Percentiles rank a stretch among this genome's conserved stretches.
phyloP scores from a whole-genome alignment of 495 filamentous ascomycete species.

The Hypoxylon perforatum region DNA sequence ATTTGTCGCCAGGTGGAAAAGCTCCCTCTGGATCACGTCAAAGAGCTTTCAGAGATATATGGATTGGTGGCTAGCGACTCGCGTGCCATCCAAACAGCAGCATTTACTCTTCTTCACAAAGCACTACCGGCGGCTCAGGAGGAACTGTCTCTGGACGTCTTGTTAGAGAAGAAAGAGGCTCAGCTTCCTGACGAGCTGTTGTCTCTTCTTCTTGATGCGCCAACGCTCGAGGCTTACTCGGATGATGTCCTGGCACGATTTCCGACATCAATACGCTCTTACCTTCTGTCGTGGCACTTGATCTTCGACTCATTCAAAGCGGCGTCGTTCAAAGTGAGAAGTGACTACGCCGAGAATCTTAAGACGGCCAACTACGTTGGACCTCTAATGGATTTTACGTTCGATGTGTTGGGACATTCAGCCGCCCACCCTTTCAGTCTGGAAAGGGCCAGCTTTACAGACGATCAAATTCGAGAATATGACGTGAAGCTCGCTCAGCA shows the following conservation, averaged over 20 bases:
- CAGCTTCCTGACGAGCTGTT: slow-evolving; percentile 75
- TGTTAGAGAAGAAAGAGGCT: slow-evolving; percentile 77
- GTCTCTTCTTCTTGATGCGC: slow-evolving; percentile 69
- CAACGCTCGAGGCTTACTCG: slow-evolving; percentile 56
- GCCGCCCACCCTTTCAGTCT: slow-evolving; percentile 72
- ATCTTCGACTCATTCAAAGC: slow-evolving; percentile 88
- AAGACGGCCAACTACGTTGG: slow-evolving; percentile 76
- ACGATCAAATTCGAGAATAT: slow-evolving; percentile 76
- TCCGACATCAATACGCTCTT: slow-evolving; percentile 70
- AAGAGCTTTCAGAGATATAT: slow-evolving; percentile 71
- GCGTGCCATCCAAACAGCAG: slow-evolving; percentile 76
- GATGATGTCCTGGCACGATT: slow-evolving; percentile 62
- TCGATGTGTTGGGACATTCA: slow-evolving; percentile 82
- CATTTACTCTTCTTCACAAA: slow-evolving; percentile 82
- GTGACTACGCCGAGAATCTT: slow-evolving; percentile 79
- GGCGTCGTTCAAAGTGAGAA: slow-evolving; percentile 81
- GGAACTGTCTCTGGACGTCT: slow-evolving; percentile 82
- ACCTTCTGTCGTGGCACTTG: slow-evolving; percentile 91
- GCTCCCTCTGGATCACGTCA: slow-evolving; percentile 64
- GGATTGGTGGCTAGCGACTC: slow-evolving; percentile 81
- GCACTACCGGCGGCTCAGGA: slow-evolving; percentile 81
- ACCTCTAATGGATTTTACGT: slow-evolving; percentile 79
- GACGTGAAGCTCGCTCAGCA: slow-evolving; percentile 63
- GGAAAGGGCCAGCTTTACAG: slow-evolving; percentile 56
- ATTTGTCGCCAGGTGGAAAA: slow-evolving; percentile 71